Evolutionary conservation across 108 stramenopile species (phyloP), one percentile per base, ranked within the genome.

Genomic region (Cyclotella distinguenda): DNA sequence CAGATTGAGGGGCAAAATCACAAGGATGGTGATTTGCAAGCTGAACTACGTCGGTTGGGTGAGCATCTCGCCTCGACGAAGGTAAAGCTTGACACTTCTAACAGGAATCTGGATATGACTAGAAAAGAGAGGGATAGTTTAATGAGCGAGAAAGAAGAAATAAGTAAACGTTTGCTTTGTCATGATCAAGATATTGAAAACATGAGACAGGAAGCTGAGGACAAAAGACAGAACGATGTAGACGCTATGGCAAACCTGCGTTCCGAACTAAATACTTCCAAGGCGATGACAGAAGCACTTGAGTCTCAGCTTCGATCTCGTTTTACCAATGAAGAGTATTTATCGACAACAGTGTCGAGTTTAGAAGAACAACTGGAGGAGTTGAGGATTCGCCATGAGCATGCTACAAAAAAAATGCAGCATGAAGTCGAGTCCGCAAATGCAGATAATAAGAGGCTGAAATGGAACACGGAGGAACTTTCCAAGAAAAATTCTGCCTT

Each of bases 211-310:
- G 60, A 72, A 25, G 44, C 54, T 11, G 66, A 78, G 19, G 50
- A 48, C 38, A 66, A 66, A 13, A 61, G 65, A 40, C 45, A 64
- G 49, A 38, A 42, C 38, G 70, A 72, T 38, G 30, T 65, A 7
- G 79, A 83, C 15, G 65, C 60, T 19, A 80, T 83, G 28, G 35
- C 74, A 19, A 73, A 67, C 7, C 47, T 83, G 5, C 76, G 70
- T 45, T 79, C 78, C 10, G 82, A 83, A 39, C 56, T 71, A 19
- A 72, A 58, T 21, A 80, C 82, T 6, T 55, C 77, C 6, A 80
- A 73, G 54, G 82, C 82, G 16, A 77, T 83, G 79, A 60, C 76
- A 21, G 79, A 83, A 61, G 82, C 79, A 22, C 25, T 83, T 26
- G 82, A 83, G 34, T 56, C 63, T 15, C 77, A 83, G 46, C 76